These are phyloP conservation scores for Dittrichia graveolens DNA, from an alignment of 129 eudicot species.

Conservation along the genomic window DNA sequence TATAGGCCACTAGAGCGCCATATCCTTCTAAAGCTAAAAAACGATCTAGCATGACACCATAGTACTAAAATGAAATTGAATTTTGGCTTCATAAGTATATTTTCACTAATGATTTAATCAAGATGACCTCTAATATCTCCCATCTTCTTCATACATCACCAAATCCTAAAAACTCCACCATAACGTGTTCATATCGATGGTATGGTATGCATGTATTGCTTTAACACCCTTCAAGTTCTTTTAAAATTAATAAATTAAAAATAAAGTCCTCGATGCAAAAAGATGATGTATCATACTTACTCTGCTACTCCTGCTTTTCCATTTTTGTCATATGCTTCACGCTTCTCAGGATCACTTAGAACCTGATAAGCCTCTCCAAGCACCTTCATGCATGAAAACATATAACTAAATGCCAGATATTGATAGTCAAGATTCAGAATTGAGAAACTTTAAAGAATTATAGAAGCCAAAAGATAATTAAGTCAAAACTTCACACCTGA, in stretches of 20 bases:
- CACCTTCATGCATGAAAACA: conserved; percentile 41
- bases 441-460: not conserved
- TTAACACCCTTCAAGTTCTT: too few relatives aligned
- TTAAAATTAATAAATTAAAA: not conserved
- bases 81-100: not conserved
- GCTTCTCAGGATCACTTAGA: conserved; percentile 88
- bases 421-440: conserved; percentile 7
- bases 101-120: too few relatives aligned
- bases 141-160: too few relatives aligned
- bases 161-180: too few relatives aligned
- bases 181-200: too few relatives aligned
- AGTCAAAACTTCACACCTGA: conserved; percentile 49
- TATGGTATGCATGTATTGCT: too few relatives aligned
- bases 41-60: not conserved
- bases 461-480: not conserved
- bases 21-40: conserved; percentile 14
- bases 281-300: conserved; percentile 44
- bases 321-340: conserved; percentile 78
- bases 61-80: not conserved
- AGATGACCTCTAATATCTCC: too few relatives aligned
- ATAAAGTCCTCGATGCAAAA: not conserved
- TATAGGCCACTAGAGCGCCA: not conserved
- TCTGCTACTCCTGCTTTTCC: conserved; percentile 73
- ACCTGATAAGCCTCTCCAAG: conserved; percentile 98
- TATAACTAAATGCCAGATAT: not conserved